Evolutionary conservation across 371 early-diverging fungal genomes (phyloP).

Genomic region (Capillidium rhysosporum): DNA sequence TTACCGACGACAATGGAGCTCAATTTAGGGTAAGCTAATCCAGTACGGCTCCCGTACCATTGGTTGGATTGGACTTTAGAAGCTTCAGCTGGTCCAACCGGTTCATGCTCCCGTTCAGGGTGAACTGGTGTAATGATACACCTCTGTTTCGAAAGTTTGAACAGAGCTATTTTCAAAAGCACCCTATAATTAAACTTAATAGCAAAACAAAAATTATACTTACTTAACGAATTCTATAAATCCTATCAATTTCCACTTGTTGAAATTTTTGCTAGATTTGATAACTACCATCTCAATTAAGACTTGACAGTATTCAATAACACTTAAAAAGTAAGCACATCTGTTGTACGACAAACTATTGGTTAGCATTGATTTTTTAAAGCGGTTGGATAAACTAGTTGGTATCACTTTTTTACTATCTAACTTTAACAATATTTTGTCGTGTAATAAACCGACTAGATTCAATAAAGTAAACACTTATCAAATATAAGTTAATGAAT

Average conservation of each 20-base stretch:
- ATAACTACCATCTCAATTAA: constrained; percentile 66
- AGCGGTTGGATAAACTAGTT: constrained; percentile 41
- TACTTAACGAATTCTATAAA: constrained; percentile 58
- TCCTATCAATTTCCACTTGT: constrained; percentile 41
- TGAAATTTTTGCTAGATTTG: constrained; percentile 39
- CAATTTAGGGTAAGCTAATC: constrained; percentile 16
- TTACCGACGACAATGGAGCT: constrained; percentile 21
- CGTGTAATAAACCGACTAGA: constrained; percentile 70
- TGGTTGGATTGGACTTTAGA: constrained; percentile 10
- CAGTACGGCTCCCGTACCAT: constrained; percentile 34
- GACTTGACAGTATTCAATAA: constrained; percentile 58
- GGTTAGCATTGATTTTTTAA: constrained; percentile 36
- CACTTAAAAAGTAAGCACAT: constrained; percentile 37
- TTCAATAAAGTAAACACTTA: constrained; percentile 64
- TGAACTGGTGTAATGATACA: constrained; percentile 29
- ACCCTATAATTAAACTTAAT: neutral
- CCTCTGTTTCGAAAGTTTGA: constrained; percentile 1
- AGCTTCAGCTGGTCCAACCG: constrained; percentile 20
- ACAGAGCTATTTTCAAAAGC: constrained; percentile 1
- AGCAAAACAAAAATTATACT: constrained; percentile 6
- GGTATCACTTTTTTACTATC: constrained; percentile 12
- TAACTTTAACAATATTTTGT: constrained; percentile 50
- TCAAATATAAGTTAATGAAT: neutral
- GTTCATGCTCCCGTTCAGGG: constrained; percentile 46
- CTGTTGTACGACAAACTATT: constrained; percentile 25